These are phyloP conservation scores for Spinacia oleracea DNA, from an alignment of 179 eudicot genomes.

Conservation along the genomic window DNA sequence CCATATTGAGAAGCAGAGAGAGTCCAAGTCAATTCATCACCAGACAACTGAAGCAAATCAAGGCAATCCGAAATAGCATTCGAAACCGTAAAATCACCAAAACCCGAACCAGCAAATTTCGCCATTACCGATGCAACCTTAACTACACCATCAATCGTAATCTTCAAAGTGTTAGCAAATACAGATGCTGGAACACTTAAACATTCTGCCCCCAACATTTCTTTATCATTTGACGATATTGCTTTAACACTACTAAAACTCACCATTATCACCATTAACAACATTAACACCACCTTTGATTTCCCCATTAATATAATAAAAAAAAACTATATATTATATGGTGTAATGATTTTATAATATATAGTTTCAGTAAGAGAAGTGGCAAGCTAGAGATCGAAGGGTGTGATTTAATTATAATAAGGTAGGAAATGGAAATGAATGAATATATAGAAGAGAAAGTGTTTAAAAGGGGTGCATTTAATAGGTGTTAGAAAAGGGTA, in stretches of 20 bases:
- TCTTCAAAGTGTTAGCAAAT: slow-evolving; percentile 49
- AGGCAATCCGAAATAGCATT: slow-evolving; percentile 73
- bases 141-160: slow-evolving; percentile 49
- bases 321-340: neutral
- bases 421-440: slow-evolving; percentile 11
- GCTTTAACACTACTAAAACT: neutral
- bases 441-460: slow-evolving; percentile 25
- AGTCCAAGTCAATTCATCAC: slow-evolving; percentile 55
- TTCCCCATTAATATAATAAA: slow-evolving; percentile 16
- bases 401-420: neutral
- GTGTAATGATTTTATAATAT: neutral
- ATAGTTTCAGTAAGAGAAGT: neutral
- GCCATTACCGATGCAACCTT: slow-evolving; percentile 58
- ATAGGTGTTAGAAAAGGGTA: slow-evolving; percentile 22
- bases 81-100: slow-evolving; percentile 63
- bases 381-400: neutral
- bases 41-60: slow-evolving; percentile 74
- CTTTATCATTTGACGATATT: slow-evolving; percentile 14
- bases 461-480: slow-evolving; percentile 22
- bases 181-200: slow-evolving; percentile 53
- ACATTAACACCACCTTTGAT: neutral
- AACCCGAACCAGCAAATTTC: slow-evolving; percentile 37
- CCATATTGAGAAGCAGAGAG: slow-evolving; percentile 62
- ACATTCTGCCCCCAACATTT: slow-evolving; percentile 29
- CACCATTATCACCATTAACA: slow-evolving; percentile 15